Evolutionary conservation across 2,329 filamentous ascomycete species (phyloP).

Genomic region (Truncatella angustata): DNA sequence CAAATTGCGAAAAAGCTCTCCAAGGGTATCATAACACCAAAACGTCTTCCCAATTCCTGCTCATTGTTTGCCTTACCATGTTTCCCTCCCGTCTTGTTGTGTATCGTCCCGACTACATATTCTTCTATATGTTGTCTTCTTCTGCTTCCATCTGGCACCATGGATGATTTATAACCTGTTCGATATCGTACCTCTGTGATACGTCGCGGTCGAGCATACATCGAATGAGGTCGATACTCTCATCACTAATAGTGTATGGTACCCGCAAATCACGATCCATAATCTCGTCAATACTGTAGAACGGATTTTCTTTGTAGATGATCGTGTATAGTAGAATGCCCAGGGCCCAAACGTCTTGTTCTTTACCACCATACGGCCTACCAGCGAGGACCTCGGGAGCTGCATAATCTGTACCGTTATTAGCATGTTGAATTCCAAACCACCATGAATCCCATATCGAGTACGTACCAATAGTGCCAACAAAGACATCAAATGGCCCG

Average conservation of each 20-base stretch:
- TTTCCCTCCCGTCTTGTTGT: background rate
- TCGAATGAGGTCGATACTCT: constrained; percentile 87
- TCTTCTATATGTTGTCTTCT: background rate
- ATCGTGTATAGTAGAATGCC: constrained; percentile 98
- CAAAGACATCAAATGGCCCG: constrained; percentile 97
- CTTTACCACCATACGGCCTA: constrained; percentile 87
- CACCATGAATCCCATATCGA: background rate
- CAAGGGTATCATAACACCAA: constrained; percentile 8
- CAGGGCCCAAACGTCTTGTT: constrained; percentile 97
- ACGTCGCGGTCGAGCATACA: constrained; percentile 93
- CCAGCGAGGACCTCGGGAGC: constrained; percentile 96
- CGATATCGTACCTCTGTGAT: constrained; percentile 77
- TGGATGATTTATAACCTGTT: constrained; percentile 82
- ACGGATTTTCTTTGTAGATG: constrained; percentile 98
- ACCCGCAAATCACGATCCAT: constrained; percentile 94
- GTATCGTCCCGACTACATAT: background rate
- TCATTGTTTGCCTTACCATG: background rate
- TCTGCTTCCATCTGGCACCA: constrained; percentile 57
- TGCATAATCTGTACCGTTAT: constrained; percentile 74
- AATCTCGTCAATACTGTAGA: constrained; percentile 98
- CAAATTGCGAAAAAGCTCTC: constrained; percentile 7
- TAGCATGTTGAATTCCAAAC: background rate
- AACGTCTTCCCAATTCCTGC: background rate
- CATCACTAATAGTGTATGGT: constrained; percentile 83
- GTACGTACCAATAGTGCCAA: constrained; percentile 88